phyloP scores from a whole-genome alignment of 2,329 filamentous ascomycete genomes.

The Verticillium nubilum region DNA sequence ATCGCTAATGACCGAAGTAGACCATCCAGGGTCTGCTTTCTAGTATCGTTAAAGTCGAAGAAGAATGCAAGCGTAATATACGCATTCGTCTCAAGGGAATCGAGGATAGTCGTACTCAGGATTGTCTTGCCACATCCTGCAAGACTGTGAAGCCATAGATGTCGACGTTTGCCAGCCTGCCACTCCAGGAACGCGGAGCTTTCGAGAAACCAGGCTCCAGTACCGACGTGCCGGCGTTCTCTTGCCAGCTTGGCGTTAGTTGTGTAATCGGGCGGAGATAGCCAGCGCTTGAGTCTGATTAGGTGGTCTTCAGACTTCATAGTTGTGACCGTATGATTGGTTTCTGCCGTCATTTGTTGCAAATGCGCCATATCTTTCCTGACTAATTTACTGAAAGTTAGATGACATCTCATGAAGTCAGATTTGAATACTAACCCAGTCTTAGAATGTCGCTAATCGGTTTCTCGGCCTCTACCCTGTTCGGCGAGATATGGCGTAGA shows the following conservation, averaged over 20 bases:
- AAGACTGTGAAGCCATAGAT: slow-evolving; percentile 1
- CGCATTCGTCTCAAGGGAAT: background rate
- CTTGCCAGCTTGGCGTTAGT: slow-evolving; percentile 8
- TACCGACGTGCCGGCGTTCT: slow-evolving; percentile 3
- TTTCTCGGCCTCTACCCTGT: slow-evolving; percentile 8
- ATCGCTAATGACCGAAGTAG: background rate
- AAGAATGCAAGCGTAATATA: background rate
- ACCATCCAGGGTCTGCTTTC: background rate
- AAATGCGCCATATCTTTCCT: too few relatives aligned
- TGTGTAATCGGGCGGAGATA: slow-evolving; percentile 6
- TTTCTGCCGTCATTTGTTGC: too few relatives aligned
- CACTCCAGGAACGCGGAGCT: background rate
- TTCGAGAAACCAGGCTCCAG: slow-evolving; percentile 1
- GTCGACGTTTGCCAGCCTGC: background rate
- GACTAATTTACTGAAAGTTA: too few relatives aligned
- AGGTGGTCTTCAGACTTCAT: background rate
- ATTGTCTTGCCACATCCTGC: slow-evolving; percentile 3
- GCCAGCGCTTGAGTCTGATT: slow-evolving; percentile 8
- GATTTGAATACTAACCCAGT: background rate
- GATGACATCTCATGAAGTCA: too few relatives aligned
- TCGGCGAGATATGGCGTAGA: too few relatives aligned
- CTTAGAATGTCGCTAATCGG: background rate
- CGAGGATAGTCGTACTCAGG: too few relatives aligned
- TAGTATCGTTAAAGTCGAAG: background rate
- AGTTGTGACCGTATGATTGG: too few relatives aligned